These are phyloP conservation scores for Candida pseudofarinosa DNA, from an alignment of 805 yeast genomes.

Conservation along the genomic window DNA sequence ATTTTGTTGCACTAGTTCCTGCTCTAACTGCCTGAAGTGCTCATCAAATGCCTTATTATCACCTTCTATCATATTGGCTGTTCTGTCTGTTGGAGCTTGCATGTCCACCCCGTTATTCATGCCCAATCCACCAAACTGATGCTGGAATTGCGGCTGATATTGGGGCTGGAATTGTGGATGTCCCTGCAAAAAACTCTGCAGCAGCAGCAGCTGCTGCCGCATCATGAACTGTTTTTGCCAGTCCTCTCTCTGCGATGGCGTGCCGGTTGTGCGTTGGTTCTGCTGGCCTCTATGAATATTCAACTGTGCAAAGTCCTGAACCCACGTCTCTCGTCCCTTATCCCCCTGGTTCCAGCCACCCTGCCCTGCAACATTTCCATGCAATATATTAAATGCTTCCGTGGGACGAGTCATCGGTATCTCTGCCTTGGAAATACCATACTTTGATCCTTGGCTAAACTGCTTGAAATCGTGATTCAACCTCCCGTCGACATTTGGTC, in stretches of 20 bases:
- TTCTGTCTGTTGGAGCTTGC: slow-evolving; percentile 15
- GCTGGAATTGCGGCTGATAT: neutral
- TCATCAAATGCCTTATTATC: slow-evolving; percentile 22
- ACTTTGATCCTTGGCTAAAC: slow-evolving; percentile 16
- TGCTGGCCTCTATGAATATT: slow-evolving; percentile 10
- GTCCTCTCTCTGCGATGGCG: slow-evolving; percentile 7
- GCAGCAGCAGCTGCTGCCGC: slow-evolving; percentile 11
- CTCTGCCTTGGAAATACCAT: neutral
- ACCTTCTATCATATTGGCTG: slow-evolving; percentile 22
- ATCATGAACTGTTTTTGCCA: slow-evolving; percentile 26
- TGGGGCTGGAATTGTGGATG: neutral
- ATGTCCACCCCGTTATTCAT: slow-evolving; percentile 19
- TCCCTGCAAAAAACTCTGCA: slow-evolving; percentile 6
- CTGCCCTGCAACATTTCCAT: neutral
- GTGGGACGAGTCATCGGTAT: neutral
- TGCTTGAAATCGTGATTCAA: slow-evolving; percentile 38
- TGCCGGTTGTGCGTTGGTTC: slow-evolving; percentile 2
- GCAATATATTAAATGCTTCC: slow-evolving; percentile 4
- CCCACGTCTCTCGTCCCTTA: slow-evolving; percentile 19
- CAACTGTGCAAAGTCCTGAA: slow-evolving; percentile 24
- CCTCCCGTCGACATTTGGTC: slow-evolving; percentile 23
- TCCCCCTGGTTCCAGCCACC: neutral
- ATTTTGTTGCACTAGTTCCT: slow-evolving; percentile 15
- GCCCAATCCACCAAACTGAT: slow-evolving; percentile 3
- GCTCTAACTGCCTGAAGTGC: slow-evolving; percentile 32